Conservation (phyloP, 2,329 filamentous ascomycete species). For the Emericellopsis atlantica region DNA sequence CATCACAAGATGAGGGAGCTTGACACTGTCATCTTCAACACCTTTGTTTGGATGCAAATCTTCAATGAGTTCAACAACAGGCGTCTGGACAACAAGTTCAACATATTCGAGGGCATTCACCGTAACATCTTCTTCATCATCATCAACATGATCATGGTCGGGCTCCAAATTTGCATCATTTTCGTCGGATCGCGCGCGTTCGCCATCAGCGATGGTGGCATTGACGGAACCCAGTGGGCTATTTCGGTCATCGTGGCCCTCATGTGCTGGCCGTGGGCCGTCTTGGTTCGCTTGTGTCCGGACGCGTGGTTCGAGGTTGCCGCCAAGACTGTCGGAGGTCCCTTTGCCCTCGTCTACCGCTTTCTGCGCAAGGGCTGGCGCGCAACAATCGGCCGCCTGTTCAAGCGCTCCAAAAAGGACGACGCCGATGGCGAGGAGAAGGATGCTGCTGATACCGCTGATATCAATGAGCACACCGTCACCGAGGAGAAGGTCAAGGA, state of each 20-base stretch:
- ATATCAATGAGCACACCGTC: background rate
- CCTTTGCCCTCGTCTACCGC: constrained; percentile 2
- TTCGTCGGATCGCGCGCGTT: constrained; percentile 44
- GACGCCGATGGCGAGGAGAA: background rate
- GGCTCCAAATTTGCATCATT: constrained; percentile 42
- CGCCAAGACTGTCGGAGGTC: constrained; percentile 2
- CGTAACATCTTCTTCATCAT: constrained; percentile 45
- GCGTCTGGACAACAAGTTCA: constrained; percentile 49
- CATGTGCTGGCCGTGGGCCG: constrained; percentile 35
- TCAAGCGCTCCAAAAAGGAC: constrained; percentile 1
- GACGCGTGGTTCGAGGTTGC: constrained; percentile 23
- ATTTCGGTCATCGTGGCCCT: constrained; percentile 34
- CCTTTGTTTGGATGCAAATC: constrained; percentile 59
- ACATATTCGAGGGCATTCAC: constrained; percentile 44
- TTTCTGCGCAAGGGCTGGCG: constrained; percentile 2
- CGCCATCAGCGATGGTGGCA: constrained; percentile 23
- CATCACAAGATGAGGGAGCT: constrained; percentile 18
- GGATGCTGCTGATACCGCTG: background rate
- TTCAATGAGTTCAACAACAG: constrained; percentile 56
- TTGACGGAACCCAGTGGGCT: constrained; percentile 38
- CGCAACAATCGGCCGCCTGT: constrained; percentile 2
- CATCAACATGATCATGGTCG: constrained; percentile 45
- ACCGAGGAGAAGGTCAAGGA: constrained; percentile 1
- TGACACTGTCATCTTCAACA: constrained; percentile 52
- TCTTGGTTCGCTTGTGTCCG: constrained; percentile 34